Evolutionary conservation across 306 rosid genomes (phyloP).

Genomic region (Cicer pinnatifidum): DNA sequence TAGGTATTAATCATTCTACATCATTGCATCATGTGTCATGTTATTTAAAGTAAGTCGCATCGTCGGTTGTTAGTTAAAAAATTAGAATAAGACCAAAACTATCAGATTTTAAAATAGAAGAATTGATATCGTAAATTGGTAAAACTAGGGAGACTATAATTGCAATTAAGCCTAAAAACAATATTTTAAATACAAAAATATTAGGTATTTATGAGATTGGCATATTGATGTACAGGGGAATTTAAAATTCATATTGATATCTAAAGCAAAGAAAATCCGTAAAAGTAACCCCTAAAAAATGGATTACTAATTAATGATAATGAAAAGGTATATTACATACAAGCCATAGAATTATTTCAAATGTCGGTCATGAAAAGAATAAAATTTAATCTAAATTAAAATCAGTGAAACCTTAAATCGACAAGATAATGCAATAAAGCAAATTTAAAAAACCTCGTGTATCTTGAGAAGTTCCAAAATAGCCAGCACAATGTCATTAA

Average conservation of each 20-base stretch:
- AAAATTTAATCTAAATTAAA: constrained; percentile 16
- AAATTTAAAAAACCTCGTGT: constrained; percentile 49
- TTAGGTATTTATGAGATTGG: neutral
- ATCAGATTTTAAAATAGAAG: too few species aligned
- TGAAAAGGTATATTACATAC: constrained; percentile 1
- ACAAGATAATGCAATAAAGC: constrained; percentile 12
- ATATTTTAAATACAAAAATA: neutral
- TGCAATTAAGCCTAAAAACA: neutral
- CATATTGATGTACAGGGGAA: constrained; percentile 6
- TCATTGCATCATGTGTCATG: too few species aligned
- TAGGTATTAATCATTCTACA: too few species aligned
- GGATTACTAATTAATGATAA: constrained; percentile 5
- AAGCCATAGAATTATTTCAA: neutral
- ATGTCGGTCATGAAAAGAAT: neutral
- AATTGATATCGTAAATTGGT: too few species aligned
- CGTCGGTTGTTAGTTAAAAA: too few species aligned
- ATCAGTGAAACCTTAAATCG: constrained; percentile 16
- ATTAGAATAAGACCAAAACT: too few species aligned
- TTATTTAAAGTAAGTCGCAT: too few species aligned
- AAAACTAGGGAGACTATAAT: too few species aligned
- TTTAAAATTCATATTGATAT: constrained; percentile 1
- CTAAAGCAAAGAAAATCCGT: constrained; percentile 13
- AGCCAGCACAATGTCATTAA: constrained; percentile 58
- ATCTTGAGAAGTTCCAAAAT: constrained; percentile 59
- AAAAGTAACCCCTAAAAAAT: neutral